Evolutionary conservation across 148 eudicot genomes (phyloP), one percentile per base, ranked within the genome.

Genomic region (Vaccinium vitisidaea): DNA sequence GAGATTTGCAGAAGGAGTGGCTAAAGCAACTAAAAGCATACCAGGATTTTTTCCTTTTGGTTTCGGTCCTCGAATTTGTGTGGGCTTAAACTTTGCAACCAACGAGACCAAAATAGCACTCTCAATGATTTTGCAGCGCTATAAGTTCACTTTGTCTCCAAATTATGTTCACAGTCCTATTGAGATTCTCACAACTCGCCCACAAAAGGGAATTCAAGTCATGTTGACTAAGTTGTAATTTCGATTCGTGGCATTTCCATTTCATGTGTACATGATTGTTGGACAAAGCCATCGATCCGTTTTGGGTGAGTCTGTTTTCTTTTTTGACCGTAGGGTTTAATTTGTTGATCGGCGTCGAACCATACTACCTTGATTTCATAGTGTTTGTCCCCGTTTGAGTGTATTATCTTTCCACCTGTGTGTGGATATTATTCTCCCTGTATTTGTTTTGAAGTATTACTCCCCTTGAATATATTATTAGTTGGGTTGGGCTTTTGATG

Each of bases 61-160:
- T 23, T 81, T 30, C 0, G 83, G 83, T 4, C 83, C 83, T n/a
- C 56, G 83, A 23, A 13, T 65, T 6, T 81, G 75, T 10, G 83
- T 65, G 2, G 83, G 83, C 11, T 11, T 48, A 73, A 81, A 81
- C 50, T 81, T 81, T 25, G 75, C 75, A 8, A 18, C 75, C 75
- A 65, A 27, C 1, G 83, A 81, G 52, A 55, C 7, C 18, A 81
- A 81, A 75, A 81, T 81, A 2, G 83, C 83, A 13, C 83, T 81
- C 43, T 46, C 83, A 3, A 58, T 80, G 82, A 59, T 80, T 39
- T 30, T 80, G 12, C 82, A 80, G 19, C 53, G 53, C 11, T 81
- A 81, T 13, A 81, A 67, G 56, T 65, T 81, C 58, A 81, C 39
- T 4, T 36, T 81, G 39, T 81, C 83, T 0, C 55, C 83, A 6